Evolutionary conservation across 2,329 filamentous ascomycete species (phyloP).

Genomic region (Colletotrichum tabaci): DNA sequence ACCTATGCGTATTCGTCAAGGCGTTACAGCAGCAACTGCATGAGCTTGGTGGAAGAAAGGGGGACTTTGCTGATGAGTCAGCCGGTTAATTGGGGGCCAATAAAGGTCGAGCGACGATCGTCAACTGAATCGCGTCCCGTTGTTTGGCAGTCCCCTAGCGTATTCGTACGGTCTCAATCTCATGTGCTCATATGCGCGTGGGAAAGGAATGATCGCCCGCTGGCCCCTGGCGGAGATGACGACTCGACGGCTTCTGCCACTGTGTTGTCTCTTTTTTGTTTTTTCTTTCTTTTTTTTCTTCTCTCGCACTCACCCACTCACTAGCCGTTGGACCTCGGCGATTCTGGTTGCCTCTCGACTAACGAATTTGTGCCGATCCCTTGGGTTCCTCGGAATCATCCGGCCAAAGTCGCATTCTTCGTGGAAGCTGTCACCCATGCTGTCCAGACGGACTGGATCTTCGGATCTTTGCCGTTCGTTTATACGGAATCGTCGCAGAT

Average conservation of each 20-base stretch:
- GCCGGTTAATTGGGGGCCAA: too few relatives aligned
- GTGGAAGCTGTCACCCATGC: conserved; percentile 5
- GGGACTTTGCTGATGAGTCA: too few relatives aligned
- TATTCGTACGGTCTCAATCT: too few relatives aligned
- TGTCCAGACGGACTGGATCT: conserved; percentile 11
- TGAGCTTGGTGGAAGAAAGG: too few relatives aligned
- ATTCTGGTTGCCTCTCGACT: background rate
- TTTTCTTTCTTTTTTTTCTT: background rate
- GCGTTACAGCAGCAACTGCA: too few relatives aligned
- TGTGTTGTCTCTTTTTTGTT: background rate
- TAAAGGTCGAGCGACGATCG: background rate
- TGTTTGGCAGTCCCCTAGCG: too few relatives aligned
- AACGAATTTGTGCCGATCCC: background rate
- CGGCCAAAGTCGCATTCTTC: conserved; percentile 32
- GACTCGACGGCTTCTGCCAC: background rate
- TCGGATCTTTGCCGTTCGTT: conserved; percentile 18
- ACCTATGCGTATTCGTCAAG: too few relatives aligned
- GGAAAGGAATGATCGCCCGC: background rate
- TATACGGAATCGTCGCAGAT: conserved; percentile 26
- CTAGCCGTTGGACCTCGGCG: too few relatives aligned
- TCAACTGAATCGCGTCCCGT: background rate
- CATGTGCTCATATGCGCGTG: background rate
- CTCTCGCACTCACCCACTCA: too few relatives aligned
- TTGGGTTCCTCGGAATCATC: conserved; percentile 33
- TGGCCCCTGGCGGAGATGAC: background rate